Evolutionary conservation across 148 eudicot genomes (phyloP), one percentile per base, ranked within the genome.

Genomic region (Vaccinium myrtillus): DNA sequence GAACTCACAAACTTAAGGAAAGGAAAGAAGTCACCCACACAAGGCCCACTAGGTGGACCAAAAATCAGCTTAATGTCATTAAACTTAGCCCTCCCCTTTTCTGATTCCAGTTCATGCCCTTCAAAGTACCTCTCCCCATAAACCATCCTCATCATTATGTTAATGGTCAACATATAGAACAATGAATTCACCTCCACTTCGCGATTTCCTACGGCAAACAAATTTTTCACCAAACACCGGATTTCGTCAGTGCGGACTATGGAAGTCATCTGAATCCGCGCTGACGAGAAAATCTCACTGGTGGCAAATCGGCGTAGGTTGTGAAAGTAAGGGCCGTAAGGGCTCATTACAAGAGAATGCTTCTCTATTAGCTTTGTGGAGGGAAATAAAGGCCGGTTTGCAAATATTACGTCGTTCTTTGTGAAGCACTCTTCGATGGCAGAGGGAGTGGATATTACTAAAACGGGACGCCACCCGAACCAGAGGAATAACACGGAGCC

Each of bases 81-180:
- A 4, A 74, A 32, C 77, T 32, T 43, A 15, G 2, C 11, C 39
- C 48, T 14, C 39, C 2, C 77, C 3, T 32, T 74, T 30, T 74
- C 77, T 32, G 50, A 74, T 32, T 74, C 74, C n/a, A 74, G 2
- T 71, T 71, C 76, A 71, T 71, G 48, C 76, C 76, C 76, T 30
- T 71, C 76, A 71, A 32, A 71, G 76, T 36, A 1, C 48, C 48
- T 71, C 39, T 71, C 16, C 76, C 76, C 76, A 12, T 21, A 36
- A 36, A 71, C 48, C 76, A 71, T 36, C 48, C 15, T 36, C 46
- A 71, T 71, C 76, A 14, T 14, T 30, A 36, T 32, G 46, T 69
- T 13, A 5, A 69, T 27, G 6, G 74, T n/a, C 6, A 27, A 69
- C 74, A 69, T 1, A 3, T 25, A 69, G 18, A 69, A 69, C 6